Evolutionary conservation across 257 asterid genomes (phyloP).

Genomic region (Ocimum tenuiflorum): DNA sequence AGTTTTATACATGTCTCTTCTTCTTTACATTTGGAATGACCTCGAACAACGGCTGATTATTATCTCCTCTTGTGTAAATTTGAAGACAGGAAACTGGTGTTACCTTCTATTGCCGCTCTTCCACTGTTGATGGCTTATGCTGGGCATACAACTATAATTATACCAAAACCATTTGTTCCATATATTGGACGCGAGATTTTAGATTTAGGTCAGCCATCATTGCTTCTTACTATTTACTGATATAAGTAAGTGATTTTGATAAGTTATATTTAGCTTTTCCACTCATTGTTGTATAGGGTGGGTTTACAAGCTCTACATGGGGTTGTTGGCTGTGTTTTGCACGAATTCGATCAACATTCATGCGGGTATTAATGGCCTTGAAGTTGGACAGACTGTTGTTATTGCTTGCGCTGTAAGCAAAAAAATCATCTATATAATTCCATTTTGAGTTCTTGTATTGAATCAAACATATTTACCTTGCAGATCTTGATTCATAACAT

Average conservation of each 20-base stretch:
- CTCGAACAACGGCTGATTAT: slow-evolving; percentile 8
- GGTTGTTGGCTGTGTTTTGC: slow-evolving; percentile 90
- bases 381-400: slow-evolving; percentile 91
- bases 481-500: slow-evolving; percentile 82
- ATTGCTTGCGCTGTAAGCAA: slow-evolving; percentile 82
- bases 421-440: neutral
- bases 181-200: slow-evolving; percentile 55
- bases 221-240: neutral
- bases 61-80: slow-evolving; percentile 27
- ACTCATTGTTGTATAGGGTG: slow-evolving; percentile 43
- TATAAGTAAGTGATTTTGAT: neutral
- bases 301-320: slow-evolving; percentile 89
- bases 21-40: neutral
- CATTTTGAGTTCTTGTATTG: neutral
- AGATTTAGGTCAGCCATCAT: slow-evolving; percentile 52
- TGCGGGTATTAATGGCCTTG: slow-evolving; percentile 95
- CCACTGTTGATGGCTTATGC: slow-evolving; percentile 94
- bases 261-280: neutral
- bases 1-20: slow-evolving; percentile 28
- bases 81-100: slow-evolving; percentile 63
- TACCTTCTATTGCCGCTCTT: slow-evolving; percentile 89
- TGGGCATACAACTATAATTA: slow-evolving; percentile 77
- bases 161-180: slow-evolving; percentile 79
- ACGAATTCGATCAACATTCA: slow-evolving; percentile 90
- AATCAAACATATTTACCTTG: slow-evolving; percentile 13